phyloP scores from a whole-genome alignment of 768 basidiomycete genomes.

The Pseudohyphozyma bogoriensis region DNA sequence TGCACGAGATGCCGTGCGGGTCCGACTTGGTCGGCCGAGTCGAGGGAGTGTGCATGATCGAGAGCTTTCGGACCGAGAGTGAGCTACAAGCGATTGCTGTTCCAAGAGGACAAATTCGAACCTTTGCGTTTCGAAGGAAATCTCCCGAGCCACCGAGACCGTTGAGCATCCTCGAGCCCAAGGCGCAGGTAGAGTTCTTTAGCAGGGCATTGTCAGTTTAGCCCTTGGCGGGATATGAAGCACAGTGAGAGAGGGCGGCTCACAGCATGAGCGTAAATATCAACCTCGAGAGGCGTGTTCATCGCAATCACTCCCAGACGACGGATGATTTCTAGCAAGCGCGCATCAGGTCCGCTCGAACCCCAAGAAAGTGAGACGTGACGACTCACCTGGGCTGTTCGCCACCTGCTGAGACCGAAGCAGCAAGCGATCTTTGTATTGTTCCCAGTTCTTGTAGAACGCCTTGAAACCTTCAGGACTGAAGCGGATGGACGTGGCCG shows the following conservation, averaged over 20 bases:
- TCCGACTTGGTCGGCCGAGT: constrained; percentile 31
- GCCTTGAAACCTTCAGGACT: constrained; percentile 31
- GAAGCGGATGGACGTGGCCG: constrained; percentile 38
- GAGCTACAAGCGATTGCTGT: too few species aligned
- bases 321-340: constrained; percentile 35
- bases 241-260: too few species aligned
- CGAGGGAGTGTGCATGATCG: constrained; percentile 34
- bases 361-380: too few species aligned
- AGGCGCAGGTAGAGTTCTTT: constrained; percentile 33
- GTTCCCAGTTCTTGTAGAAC: constrained; percentile 27
- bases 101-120: not conserved
- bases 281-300: constrained; percentile 35
- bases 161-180: constrained; percentile 35
- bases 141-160: constrained; percentile 31
- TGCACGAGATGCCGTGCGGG: constrained; percentile 35
- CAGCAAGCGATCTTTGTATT: constrained; percentile 30
- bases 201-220: too few species aligned
- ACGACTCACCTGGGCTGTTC: too few species aligned
- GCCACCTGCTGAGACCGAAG: constrained; percentile 34
- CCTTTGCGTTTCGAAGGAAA: constrained; percentile 35
- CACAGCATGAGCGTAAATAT: constrained; percentile 34
- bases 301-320: constrained; percentile 32
- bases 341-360: too few species aligned
- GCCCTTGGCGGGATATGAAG: too few species aligned
- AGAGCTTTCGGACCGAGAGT: not conserved